Percentiles rank a stretch among this genome's conserved stretches.
Evolutionary conservation across 495 filamentous ascomycete genomes (phyloP).

Genomic region (Penicillium roqueforti): DNA sequence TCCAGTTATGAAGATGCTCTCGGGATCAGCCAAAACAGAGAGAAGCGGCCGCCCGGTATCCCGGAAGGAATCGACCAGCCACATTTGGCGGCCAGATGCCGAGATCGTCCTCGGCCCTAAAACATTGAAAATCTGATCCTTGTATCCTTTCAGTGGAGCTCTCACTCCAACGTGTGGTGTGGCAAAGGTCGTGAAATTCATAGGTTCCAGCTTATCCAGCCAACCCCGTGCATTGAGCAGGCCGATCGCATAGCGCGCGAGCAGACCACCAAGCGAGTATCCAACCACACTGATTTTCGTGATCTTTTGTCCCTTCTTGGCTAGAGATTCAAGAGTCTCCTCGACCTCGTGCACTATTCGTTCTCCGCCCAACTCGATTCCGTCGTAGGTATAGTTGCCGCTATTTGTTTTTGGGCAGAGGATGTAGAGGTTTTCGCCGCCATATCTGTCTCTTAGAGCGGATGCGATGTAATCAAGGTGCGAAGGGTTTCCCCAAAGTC

Average conservation of each 20-base stretch:
- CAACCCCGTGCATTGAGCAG: constrained; percentile 74
- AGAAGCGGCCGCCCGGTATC: constrained; percentile 76
- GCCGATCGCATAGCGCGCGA: constrained; percentile 84
- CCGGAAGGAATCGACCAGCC: constrained; percentile 79
- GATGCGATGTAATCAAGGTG: constrained; percentile 72
- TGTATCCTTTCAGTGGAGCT: constrained; percentile 64
- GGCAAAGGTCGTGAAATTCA: constrained; percentile 93
- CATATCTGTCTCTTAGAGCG: constrained; percentile 59
- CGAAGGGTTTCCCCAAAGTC: constrained; percentile 87
- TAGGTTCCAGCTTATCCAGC: constrained; percentile 72
- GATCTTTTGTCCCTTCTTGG: constrained; percentile 61
- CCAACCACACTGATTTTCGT: constrained; percentile 81
- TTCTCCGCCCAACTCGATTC: constrained; percentile 87
- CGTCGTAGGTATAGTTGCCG: constrained; percentile 87
- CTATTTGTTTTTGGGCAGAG: constrained; percentile 74
- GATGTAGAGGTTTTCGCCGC: constrained; percentile 63
- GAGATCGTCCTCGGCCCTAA: constrained; percentile 74
- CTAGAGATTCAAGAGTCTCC: constrained; percentile 65
- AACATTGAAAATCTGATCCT: constrained; percentile 71
- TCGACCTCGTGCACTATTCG: constrained; percentile 86
- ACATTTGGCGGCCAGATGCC: constrained; percentile 80
- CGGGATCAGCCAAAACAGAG: constrained; percentile 73
- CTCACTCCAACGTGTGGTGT: constrained; percentile 85
- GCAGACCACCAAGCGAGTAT: constrained; percentile 84
- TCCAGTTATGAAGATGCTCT: constrained; percentile 80